Evolutionary conservation across 176 grass and related monocot genomes (phyloP).

Genomic region (Aechmea fasciata): DNA sequence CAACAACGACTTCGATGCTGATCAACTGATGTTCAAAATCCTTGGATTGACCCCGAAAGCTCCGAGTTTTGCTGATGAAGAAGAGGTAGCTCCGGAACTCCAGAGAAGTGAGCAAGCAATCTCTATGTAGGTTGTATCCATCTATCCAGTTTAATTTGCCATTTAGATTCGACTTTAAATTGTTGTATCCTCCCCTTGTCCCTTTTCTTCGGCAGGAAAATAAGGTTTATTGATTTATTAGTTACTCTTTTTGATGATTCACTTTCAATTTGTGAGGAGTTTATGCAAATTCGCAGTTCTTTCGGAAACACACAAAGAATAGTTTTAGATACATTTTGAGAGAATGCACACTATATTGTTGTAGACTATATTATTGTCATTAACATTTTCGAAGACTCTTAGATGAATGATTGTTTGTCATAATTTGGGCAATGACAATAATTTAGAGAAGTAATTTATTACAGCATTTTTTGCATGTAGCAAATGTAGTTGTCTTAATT

Average conservation of each 20-base stretch:
- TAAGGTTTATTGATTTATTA: background rate
- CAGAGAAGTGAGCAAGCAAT: conserved; percentile 36
- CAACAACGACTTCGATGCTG: conserved; percentile 74
- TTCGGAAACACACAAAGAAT: too few species aligned
- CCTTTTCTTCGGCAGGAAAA: background rate
- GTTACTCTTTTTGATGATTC: background rate
- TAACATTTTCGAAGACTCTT: too few species aligned
- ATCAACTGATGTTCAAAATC: conserved; percentile 93
- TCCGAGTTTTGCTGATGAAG: conserved; percentile 46
- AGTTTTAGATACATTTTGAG: too few species aligned
- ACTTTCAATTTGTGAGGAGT: background rate
- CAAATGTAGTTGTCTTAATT: too few species aligned
- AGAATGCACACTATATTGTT: too few species aligned
- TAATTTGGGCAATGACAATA: too few species aligned
- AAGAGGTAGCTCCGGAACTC: background rate
- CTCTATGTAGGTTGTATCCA: conserved; percentile 32
- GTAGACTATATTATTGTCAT: too few species aligned
- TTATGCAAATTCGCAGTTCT: background rate
- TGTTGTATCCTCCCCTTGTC: background rate
- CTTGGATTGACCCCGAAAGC: conserved; percentile 76
- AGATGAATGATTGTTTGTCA: too few species aligned
- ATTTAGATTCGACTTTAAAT: conserved; percentile 4
- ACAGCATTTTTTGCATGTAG: too few species aligned
- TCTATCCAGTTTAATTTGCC: background rate
- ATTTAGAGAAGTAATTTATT: too few species aligned